These are phyloP conservation scores for Colletotrichum sp. DNA, from an alignment of 2,329 filamentous ascomycete species.

Conservation along the genomic window DNA sequence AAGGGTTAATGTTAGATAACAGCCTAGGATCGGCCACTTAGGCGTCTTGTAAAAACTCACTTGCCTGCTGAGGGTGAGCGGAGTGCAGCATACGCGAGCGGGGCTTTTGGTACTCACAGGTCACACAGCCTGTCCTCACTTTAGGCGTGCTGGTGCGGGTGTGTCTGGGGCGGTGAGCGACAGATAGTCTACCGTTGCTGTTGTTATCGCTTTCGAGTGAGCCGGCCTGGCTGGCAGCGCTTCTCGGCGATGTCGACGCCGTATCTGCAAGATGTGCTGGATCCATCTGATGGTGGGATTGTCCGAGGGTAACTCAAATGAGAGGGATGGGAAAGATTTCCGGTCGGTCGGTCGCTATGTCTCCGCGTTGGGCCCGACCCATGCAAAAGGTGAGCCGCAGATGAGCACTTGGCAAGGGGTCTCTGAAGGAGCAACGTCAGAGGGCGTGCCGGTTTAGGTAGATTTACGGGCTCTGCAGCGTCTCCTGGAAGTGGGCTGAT, in stretches of 20 bases:
- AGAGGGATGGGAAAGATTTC: neutral
- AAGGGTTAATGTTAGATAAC: neutral
- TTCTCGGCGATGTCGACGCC: neutral
- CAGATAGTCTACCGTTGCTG: neutral
- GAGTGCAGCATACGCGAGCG: neutral
- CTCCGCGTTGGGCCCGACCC: neutral
- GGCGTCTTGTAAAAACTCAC: neutral
- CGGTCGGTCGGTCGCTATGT: conserved; percentile 2
- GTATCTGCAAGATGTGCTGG: conserved; percentile 8
- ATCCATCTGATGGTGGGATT: conserved; percentile 5
- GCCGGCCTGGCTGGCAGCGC: neutral
- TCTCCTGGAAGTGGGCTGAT: neutral
- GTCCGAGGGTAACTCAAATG: conserved; percentile 5
- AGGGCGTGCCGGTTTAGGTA: neutral
- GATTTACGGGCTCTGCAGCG: neutral
- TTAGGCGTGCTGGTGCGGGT: conserved; percentile 23
- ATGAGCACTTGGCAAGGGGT: neutral
- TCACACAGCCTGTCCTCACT: conserved; percentile 23
- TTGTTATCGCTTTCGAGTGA: neutral
- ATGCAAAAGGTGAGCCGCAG: conserved; percentile 7
- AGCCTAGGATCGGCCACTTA: neutral
- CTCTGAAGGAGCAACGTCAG: neutral
- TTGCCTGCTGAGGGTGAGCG: conserved; percentile 14
- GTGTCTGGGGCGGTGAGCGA: conserved; percentile 9
- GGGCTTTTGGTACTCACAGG: conserved; percentile 8